Evolutionary conservation across 306 rosid genomes (phyloP), one percentile per base, ranked within the genome.

Genomic region (Acacia crassicarpa): DNA sequence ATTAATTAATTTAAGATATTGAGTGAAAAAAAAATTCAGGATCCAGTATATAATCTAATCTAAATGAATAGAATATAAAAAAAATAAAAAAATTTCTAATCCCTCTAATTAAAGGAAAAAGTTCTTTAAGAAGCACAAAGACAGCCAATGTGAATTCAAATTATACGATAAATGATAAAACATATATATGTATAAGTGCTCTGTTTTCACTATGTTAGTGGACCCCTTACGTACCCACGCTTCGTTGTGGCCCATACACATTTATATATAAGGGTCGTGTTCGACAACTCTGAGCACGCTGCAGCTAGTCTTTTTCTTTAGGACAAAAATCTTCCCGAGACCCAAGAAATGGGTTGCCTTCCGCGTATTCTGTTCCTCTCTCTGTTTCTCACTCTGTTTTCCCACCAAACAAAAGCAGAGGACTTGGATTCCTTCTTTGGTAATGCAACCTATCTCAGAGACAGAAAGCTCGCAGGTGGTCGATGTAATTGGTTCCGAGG

Each of bases 261-360:
- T 80, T 67, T 89, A 91, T 91, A 91, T 90, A 91, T 84, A 94
- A 86, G 12, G 85, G 49, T 22, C 35, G 82, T 38, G 63, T 43
- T 25, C 80, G 91, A 81, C 87, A 80, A 71, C 87, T 81, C 85
- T 87, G 84, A 54, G 84, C 63, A 79, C 92, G 87, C 79, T 40
- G 78, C 58, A 51, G 58, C 84, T 66, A 9, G 75, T 68, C 78
- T 80, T 83, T 82, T 86, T 84, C 43, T 43, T 56, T 40, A 38
- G 10, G 19, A 32, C 74, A 27, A 25, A 68, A 30, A 14, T 35
- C 82, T 44, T 38, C 14, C 3, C 83, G 75, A 82, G 91, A 85
- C 88, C 96, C 96, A 73, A 89, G 83, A 68, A 63, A 95, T 95
- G 98, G 92, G 94, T 81, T 83, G 80, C 82, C 79, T 75, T 43